A percentile compares a stretch with the other conserved stretches of the same genome.
phyloP scores from a whole-genome alignment of 2,329 filamentous ascomycete species.

The Diaporthe longicolla region DNA sequence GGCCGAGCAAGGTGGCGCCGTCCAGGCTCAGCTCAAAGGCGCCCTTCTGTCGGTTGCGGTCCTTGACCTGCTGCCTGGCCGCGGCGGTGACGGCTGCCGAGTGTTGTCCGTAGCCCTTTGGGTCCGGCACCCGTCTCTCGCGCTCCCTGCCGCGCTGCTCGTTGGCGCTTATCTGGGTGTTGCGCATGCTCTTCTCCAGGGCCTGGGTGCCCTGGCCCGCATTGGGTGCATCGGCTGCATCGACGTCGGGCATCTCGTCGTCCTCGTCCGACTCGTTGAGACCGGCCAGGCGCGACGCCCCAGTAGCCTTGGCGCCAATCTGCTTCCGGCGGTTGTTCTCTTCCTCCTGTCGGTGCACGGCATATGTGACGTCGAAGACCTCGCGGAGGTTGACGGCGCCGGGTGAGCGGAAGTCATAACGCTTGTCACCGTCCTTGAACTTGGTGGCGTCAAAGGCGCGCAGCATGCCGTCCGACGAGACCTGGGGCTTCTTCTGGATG shows the following conservation, averaged over 20 bases:
- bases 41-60: constrained; percentile 78
- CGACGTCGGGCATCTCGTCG: constrained; percentile 64
- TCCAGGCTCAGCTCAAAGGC: constrained; percentile 94
- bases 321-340: constrained; percentile 93
- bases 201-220: constrained; percentile 70
- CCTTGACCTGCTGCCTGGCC: constrained; percentile 82
- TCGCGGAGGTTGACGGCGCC: constrained; percentile 96
- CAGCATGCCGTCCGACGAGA: constrained; percentile 58
- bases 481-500: constrained; percentile 68
- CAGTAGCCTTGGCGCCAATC: constrained; percentile 79
- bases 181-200: constrained; percentile 89
- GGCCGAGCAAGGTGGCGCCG: constrained; percentile 88
- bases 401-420: constrained; percentile 94
- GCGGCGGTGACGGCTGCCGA: constrained; percentile 87
- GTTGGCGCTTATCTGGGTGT: constrained; percentile 79
- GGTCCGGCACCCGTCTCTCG: constrained; percentile 52
- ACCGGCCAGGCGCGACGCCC: constrained; percentile 66
- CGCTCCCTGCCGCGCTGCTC: constrained; percentile 69
- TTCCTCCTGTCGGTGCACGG: constrained; percentile 96
- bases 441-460: constrained; percentile 71
- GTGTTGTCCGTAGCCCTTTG: constrained; percentile 89
- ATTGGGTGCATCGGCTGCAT: constrained; percentile 58
- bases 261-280: constrained; percentile 80
- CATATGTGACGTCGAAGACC: constrained; percentile 98
- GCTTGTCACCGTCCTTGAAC: constrained; percentile 72